A percentile compares a stretch with the other conserved stretches of the same genome.
phyloP scores from a whole-genome alignment of 495 filamentous ascomycete species.

The Podospora didyma region DNA sequence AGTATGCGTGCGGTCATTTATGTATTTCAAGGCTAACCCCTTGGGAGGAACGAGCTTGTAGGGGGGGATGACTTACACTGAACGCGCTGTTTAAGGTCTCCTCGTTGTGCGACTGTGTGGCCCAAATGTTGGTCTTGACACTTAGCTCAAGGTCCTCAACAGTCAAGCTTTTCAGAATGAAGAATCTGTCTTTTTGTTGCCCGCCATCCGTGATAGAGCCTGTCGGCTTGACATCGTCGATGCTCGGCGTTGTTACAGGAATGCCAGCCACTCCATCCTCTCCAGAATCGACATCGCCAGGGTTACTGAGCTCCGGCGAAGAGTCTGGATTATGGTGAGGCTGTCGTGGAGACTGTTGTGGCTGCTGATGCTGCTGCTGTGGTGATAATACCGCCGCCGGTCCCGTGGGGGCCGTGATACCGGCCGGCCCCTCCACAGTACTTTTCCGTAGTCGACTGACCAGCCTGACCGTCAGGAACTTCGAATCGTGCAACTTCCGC shows the following conservation, averaged over 20 bases:
- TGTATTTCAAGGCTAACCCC: no score
- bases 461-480: constrained; percentile 82
- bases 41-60: not conserved
- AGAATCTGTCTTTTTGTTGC: constrained; percentile 66
- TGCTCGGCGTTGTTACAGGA: constrained; percentile 5
- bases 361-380: not conserved
- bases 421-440: constrained; percentile 45
- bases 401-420: constrained; percentile 49
- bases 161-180: constrained; percentile 91
- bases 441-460: constrained; percentile 83
- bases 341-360: no score
- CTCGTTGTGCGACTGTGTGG: constrained; percentile 94
- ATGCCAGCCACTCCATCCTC: not conserved
- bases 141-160: constrained; percentile 94
- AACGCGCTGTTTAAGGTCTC: constrained; percentile 76
- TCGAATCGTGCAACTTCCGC: constrained; percentile 83
- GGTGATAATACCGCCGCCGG: constrained; percentile 40
- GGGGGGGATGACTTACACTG: constrained; percentile 63
- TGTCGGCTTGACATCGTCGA: constrained; percentile 17
- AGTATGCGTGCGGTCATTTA: not conserved
- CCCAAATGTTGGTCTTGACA: constrained; percentile 83
- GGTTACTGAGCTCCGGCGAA: constrained; percentile 13
- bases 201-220: constrained; percentile 15
- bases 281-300: constrained; percentile 14
- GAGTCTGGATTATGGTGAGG: not conserved